Evolutionary conservation across 306 rosid species (phyloP), one percentile per base, ranked within the genome.

Genomic region (Vigna reflexopilosa): DNA sequence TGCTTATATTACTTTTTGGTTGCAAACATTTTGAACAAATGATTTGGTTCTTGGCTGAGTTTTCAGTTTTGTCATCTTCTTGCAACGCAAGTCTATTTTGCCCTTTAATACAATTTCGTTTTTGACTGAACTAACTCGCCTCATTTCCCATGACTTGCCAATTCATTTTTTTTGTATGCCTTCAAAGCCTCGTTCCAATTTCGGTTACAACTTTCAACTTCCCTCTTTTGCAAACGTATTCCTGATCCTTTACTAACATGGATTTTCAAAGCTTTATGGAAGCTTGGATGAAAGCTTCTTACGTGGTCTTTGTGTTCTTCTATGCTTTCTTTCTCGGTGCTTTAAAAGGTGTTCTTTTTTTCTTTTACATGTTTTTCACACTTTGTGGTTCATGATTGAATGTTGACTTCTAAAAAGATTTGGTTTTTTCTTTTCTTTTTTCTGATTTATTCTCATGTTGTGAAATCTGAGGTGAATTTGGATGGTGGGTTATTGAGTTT

Each of bases 241-340:
- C 51, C 12, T 76, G 82, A 77, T 54, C 50, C 59, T 72, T 47
- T 24, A 4, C 45, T 47, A 69, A 2, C 44, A 84, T 86, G 88
- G 88, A 80, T 71, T 85, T 84, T 59, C 75, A 83, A 58, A 38
- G 24, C 56, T 70, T 84, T 76, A 40, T 72, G 12, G 64, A 81
- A 9, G 54, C 70, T 67, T 87, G 85, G 82, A 24, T 81, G 81
- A 91, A 82, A 61, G 50, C 79, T 83, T 57, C 62, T 70, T 93
- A 88, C 80, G 91, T 93, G 70, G 87, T 83, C 14, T 83, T 88
- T 69, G 91, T 86, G 1, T 93, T 93, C 82, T 77, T 80, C 84
- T 89, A 82, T 77, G 96, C 96, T 80, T 77, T 93, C 76, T 78
- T 75, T 78, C 82, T 82, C 44, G 98, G 98, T 34, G 93, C 91